Evolutionary conservation across 768 basidiomycete genomes (phyloP).

Genomic region (Leccinellum albellum): DNA sequence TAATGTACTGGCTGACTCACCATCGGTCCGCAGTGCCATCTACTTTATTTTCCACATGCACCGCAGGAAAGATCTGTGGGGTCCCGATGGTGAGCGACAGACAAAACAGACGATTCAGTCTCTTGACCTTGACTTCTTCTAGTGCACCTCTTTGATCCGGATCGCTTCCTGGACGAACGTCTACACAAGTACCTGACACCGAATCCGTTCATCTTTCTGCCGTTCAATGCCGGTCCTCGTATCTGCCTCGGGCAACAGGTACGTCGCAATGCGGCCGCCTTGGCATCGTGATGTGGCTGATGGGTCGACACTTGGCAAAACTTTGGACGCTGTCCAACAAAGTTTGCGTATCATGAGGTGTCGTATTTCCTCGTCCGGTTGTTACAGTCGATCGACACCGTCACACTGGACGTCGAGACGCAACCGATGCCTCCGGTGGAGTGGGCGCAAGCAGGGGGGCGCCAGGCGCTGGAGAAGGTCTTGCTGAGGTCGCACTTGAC

Average conservation of each 20-base stretch:
- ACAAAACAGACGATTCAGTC: no score
- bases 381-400: constrained; percentile 43
- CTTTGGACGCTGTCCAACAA: background rate
- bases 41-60: constrained; percentile 34
- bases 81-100: constrained; percentile 31
- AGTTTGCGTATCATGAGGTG: constrained; percentile 56
- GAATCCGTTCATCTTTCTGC: constrained; percentile 67
- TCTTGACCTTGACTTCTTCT: background rate
- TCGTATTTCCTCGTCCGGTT: constrained; percentile 53
- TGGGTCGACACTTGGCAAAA: no score
- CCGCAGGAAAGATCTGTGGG: constrained; percentile 36
- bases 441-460: constrained; percentile 32
- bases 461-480: constrained; percentile 41
- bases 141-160: constrained; percentile 53
- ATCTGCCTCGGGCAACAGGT: constrained; percentile 57
- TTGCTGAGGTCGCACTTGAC: constrained; percentile 39
- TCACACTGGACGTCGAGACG: constrained; percentile 37
- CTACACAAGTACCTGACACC: constrained; percentile 48
- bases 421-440: constrained; percentile 33
- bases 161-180: constrained; percentile 60
- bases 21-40: background rate
- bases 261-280: background rate
- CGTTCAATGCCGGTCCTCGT: constrained; percentile 66
- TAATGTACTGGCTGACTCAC: background rate
- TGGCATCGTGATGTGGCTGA: background rate